phyloP scores from a whole-genome alignment of 805 yeast genomes.

The Pichia exigua region DNA sequence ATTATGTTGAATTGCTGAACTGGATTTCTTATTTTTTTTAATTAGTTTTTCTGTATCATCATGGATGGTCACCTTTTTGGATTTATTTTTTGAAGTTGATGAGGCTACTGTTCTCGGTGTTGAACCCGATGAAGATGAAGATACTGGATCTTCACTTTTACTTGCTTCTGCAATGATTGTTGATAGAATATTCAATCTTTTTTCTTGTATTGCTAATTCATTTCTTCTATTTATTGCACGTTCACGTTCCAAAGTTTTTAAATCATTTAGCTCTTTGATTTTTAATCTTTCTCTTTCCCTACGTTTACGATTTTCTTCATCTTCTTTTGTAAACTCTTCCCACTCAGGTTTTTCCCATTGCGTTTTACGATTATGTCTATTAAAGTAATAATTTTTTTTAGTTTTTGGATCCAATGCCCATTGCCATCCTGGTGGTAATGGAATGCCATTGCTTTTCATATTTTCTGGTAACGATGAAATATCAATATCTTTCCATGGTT shows the following conservation, averaged over 20 bases:
- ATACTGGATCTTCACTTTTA: background rate
- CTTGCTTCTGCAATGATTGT: constrained; percentile 24
- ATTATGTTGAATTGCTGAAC: background rate
- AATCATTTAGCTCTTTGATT: constrained; percentile 25
- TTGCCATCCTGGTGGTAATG: constrained; percentile 62
- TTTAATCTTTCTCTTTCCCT: constrained; percentile 17
- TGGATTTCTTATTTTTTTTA: constrained; percentile 10
- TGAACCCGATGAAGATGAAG: background rate
- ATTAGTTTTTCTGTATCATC: constrained; percentile 22
- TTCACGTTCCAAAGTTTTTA: constrained; percentile 28
- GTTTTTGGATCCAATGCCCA: constrained; percentile 41
- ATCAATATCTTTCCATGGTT: constrained; percentile 17
- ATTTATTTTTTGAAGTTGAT: background rate
- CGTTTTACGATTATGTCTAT: constrained; percentile 38
- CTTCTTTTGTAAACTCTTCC: constrained; percentile 1
- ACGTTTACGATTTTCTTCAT: constrained; percentile 7
- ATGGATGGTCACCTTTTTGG: constrained; percentile 3
- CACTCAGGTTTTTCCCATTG: constrained; percentile 54
- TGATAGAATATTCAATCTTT: constrained; percentile 19
- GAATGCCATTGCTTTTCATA: constrained; percentile 22
- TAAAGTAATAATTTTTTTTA: constrained; percentile 45
- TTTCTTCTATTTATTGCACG: constrained; percentile 26
- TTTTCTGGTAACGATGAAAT: constrained; percentile 14
- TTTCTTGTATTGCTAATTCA: constrained; percentile 21
- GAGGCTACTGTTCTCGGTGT: background rate